phyloP scores from a whole-genome alignment of 1,139 yeast genomes.

The Magnusiomyces ingens region DNA sequence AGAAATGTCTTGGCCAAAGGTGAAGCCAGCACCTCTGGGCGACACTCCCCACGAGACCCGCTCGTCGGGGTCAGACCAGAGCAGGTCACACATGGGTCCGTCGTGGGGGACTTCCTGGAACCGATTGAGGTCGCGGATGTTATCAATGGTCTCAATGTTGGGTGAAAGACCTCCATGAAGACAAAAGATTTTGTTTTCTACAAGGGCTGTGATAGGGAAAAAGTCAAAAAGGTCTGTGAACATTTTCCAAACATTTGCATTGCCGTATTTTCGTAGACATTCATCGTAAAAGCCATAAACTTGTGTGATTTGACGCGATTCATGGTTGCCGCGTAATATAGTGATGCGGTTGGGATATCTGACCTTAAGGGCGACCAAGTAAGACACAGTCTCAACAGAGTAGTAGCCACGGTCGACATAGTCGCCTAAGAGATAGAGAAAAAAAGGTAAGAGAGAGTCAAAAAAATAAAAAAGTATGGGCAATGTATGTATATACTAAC shows the following conservation, averaged over 20 bases:
- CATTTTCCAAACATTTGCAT: conserved; percentile 88
- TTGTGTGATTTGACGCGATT: conserved; percentile 92
- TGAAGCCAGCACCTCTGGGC: conserved; percentile 97
- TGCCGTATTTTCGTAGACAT: conserved; percentile 90
- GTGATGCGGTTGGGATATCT: conserved; percentile 93
- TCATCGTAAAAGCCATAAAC: conserved; percentile 98
- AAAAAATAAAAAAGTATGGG: too few relatives aligned
- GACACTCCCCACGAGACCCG: conserved; percentile 95
- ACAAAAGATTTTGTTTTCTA: conserved; percentile 78
- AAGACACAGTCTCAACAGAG: conserved; percentile 81
- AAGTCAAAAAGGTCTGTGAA: conserved; percentile 83
- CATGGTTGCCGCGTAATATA: conserved; percentile 93
- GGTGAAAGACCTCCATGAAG: conserved; percentile 97
- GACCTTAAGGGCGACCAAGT: conserved; percentile 74
- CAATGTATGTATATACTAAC: conserved; percentile 25
- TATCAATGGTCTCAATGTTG: conserved; percentile 81
- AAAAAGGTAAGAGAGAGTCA: too few relatives aligned
- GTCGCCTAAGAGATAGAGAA: conserved; percentile 36
- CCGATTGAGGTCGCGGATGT: conserved; percentile 78
- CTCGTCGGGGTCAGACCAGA: conserved; percentile 98
- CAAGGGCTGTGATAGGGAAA: conserved; percentile 87
- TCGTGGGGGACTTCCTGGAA: conserved; percentile 98
- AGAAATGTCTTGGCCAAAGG: conserved; percentile 84
- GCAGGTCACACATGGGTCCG: conserved; percentile 96
- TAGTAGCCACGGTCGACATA: conserved; percentile 97